Conservation (phyloP, 352 stramenopile species). For the Thalassiosira allenii region DNA sequence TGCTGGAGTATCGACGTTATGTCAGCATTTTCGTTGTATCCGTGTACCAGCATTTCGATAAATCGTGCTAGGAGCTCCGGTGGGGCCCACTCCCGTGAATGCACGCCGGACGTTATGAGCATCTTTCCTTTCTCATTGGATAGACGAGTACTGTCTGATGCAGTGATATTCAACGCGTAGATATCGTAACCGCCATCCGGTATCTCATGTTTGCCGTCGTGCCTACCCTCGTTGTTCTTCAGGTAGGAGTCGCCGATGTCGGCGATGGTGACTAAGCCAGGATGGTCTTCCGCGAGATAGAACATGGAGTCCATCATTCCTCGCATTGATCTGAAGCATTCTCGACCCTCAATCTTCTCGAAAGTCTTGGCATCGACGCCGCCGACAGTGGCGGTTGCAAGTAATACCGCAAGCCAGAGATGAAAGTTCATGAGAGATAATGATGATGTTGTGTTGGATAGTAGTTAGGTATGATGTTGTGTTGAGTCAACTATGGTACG, state of each 20-base stretch:
- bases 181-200: slow-evolving; percentile 53
- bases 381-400: too few relatives aligned
- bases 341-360: slow-evolving; percentile 17
- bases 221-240: slow-evolving; percentile 32
- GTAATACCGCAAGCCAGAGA: too few relatives aligned
- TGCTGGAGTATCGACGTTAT: slow-evolving; percentile 61
- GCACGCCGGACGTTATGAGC: slow-evolving; percentile 47
- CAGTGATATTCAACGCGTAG: slow-evolving; percentile 55
- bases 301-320: slow-evolving; percentile 48
- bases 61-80: slow-evolving; percentile 55
- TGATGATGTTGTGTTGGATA: too few relatives aligned
- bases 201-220: slow-evolving; percentile 14
- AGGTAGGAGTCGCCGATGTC: slow-evolving; percentile 71
- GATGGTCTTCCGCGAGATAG: slow-evolving; percentile 34
- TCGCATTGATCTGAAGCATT: slow-evolving; percentile 29
- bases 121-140: slow-evolving; percentile 51
- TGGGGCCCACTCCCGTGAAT: slow-evolving; percentile 65
- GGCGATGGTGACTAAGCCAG: slow-evolving; percentile 34
- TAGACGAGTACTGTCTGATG: not conserved
- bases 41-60: slow-evolving; percentile 39
- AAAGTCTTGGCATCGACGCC: too few relatives aligned
- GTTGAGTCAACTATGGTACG: too few relatives aligned
- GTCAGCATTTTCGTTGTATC: slow-evolving; percentile 45
- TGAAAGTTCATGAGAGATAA: too few relatives aligned
- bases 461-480: too few relatives aligned